A percentile compares a stretch with the other conserved stretches of the same genome.
Conservation (phyloP, 176 grass and related monocot genomes). For the Puccinellia tenuiflora region DNA sequence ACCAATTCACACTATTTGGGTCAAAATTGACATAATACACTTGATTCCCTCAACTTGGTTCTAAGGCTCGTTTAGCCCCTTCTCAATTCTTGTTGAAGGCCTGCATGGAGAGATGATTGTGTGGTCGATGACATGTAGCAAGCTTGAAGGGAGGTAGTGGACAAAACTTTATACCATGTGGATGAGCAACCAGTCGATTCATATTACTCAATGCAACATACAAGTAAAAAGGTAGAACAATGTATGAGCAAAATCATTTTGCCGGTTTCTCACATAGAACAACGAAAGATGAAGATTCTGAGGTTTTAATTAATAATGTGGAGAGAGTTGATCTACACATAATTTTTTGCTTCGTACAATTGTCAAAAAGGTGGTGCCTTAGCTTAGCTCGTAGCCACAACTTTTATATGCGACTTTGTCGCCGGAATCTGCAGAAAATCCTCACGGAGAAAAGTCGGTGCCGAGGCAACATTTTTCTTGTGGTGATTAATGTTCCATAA, state of each 20-base stretch:
- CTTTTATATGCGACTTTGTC: neutral
- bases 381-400: neutral
- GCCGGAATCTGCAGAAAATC: neutral
- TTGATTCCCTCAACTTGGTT: no score
- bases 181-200: no score
- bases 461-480: neutral
- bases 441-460: neutral
- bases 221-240: no score
- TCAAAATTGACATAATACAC: no score
- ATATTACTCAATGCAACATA: no score
- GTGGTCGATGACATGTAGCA: no score
- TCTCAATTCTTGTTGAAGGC: no score
- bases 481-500: neutral
- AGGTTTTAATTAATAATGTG: neutral
- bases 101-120: no score
- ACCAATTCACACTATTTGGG: no score
- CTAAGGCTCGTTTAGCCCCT: no score
- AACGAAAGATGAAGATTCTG: neutral
- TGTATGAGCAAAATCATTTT: neutral
- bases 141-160: no score
- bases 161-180: no score
- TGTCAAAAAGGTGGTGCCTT: neutral
- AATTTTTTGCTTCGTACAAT: neutral
- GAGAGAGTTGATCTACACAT: neutral
- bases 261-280: neutral